Base-by-base conservation (phyloP, 2,329 filamentous ascomycete genomes). In the Mycosphaerella sp. region DNA sequence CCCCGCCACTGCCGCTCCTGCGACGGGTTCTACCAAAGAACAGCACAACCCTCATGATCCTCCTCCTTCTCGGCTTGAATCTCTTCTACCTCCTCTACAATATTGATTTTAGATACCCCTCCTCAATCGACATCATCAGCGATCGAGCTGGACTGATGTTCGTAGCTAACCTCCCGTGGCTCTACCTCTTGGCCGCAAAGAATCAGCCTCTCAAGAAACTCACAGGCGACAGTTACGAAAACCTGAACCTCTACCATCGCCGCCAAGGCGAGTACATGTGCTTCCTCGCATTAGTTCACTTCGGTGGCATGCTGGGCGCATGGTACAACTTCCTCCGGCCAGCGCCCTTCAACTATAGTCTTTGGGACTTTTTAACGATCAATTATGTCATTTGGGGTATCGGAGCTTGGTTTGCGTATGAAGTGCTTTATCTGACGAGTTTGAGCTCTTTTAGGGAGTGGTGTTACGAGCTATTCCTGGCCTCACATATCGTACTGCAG, bases 121-220 rank as follows among this genome's bases (percentile, higher is more conserved):
- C 34, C 34, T 37, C 39, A 8, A 57, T 72, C n/a, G 65, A 70
- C 62, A 72, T 79, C 47, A 75, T 83, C 42, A 76, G 78, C 51
- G 80, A 84, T 60, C 72, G 80, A 27, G 73, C 76, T 34, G 79
- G 79, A 4, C 70, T 77, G 37, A 61, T 82, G 2, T 77, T 78
- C 58, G 70, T 71, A 13, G 70, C 72, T 9, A 79, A 78, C 50
- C 65, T 79, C 1, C 75, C 76, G 3, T 65, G 77, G 35, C 70
- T 85, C 2, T 85, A 86, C 63, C 69, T 85, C 4, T 71, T 86
- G 3, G 76, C 79, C 1, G 82, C 83, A 28, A 86, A 86, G 64
- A 85, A 81, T 53, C 81, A 84, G 55, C 82, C 82, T 0, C 62
- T 85, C 30, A 78, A 78, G 52, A 59, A 73, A 1, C 68, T 86